A percentile compares a stretch with the other conserved stretches of the same genome.
phyloP scores from a whole-genome alignment of 371 early-diverging fungal genomes.

The Lichtheimia hyalospora region DNA sequence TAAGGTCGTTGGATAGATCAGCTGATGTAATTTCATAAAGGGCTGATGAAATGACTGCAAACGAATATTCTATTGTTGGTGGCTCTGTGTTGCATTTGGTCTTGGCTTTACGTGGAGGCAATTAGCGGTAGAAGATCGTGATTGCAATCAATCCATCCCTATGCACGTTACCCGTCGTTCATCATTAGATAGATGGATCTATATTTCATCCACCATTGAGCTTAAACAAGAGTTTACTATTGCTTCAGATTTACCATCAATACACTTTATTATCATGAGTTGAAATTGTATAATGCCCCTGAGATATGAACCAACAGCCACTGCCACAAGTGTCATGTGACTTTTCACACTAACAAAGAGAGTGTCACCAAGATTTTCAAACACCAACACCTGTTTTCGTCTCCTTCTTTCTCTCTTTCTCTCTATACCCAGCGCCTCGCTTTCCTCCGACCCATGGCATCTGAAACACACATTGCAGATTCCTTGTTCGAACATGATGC shows the following conservation, averaged over 20 bases:
- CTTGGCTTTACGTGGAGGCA: slow-evolving; percentile 96
- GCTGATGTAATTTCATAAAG: slow-evolving; percentile 34
- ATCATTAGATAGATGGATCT: too few relatives aligned
- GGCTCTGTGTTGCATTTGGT: slow-evolving; percentile 97
- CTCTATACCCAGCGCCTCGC: not conserved
- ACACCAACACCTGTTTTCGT: not conserved
- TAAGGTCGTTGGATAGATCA: not conserved
- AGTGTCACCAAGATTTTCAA: too few relatives aligned
- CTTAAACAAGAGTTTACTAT: too few relatives aligned
- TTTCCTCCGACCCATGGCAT: slow-evolving; percentile 15
- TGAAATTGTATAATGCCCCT: too few relatives aligned
- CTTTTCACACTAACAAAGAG: too few relatives aligned
- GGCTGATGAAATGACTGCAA: slow-evolving; percentile 85
- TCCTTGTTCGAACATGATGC: slow-evolving; percentile 39
- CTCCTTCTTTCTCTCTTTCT: slow-evolving; percentile 1
- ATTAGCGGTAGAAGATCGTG: not conserved
- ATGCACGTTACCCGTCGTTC: too few relatives aligned
- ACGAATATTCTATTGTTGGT: slow-evolving; percentile 78
- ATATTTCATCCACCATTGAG: too few relatives aligned
- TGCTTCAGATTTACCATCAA: too few relatives aligned
- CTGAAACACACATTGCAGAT: slow-evolving; percentile 21
- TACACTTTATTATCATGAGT: too few relatives aligned
- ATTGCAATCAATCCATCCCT: too few relatives aligned
- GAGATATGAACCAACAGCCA: too few relatives aligned
- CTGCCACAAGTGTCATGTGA: too few relatives aligned